Base-by-base conservation (phyloP, 1,284 basidiomycete species). In the Xanthoconium separans region DNA sequence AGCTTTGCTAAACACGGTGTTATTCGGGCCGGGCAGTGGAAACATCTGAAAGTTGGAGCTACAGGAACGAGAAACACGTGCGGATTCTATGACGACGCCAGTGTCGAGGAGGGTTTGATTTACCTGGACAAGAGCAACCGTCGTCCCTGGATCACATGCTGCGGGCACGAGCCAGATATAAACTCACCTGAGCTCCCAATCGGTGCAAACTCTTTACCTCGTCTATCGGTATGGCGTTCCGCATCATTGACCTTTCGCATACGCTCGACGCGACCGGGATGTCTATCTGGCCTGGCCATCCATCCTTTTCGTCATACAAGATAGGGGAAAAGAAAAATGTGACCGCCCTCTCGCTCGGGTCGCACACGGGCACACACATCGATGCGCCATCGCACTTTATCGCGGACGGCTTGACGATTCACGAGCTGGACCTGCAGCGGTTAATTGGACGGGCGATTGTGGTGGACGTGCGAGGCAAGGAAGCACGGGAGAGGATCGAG, bases 361-460 rank as follows among this genome's bases (percentile, higher is more conserved):
- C 62, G 3, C 62, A 63, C 53, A 75, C 73, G 0, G 86, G 87
- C 18, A 89, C 87, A 2, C 87, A 89, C 65, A 75, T 88, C 58
- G 87, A 89, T 64, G 85, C 85, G 1, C 87, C 87, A 0, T 84
- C 77, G 27, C 86, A 89, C 60, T 87, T 85, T 69, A 62, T 84
- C 61, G 66, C 70, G 6, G 62, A 74, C 44, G 83, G 82, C 4
- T 65, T 68, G 29, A 75, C 77, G 5, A 76, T 87, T 45, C 81
- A 84, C 58, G 70, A 81, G 47, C 69, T 87, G 24, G 75, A 80
- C 3, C 68, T 85, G 1, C 63, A 68, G 5, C 63, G 70, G 9
- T 75, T 86, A 55, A 61, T 83, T 10, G 81, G 79, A 1, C 77
- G 74, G 22, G 78, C 77, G 0, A 64, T 83, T 3, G 72, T 84